Conservation (phyloP, 768 basidiomycete genomes). For the Calocera cornea region DNA sequence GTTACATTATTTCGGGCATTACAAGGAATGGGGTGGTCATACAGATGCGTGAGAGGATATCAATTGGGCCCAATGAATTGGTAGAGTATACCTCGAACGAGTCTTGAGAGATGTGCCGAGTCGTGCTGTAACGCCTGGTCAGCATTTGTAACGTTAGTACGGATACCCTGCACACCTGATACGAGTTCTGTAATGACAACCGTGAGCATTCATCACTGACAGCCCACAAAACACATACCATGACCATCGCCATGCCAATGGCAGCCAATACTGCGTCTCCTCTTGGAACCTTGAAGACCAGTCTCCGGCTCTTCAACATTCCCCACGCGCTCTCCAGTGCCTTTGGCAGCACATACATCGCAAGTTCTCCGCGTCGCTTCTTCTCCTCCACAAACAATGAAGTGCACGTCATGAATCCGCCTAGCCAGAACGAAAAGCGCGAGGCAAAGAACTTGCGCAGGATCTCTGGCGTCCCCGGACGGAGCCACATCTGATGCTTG, state of each 20-base stretch:
- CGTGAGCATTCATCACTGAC: background rate
- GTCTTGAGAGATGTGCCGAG: conserved; percentile 66
- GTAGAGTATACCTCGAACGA: conserved; percentile 69
- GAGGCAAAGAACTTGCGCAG: conserved; percentile 46
- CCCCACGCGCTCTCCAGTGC: conserved; percentile 85
- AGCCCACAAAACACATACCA: conserved; percentile 36
- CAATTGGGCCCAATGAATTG: conserved; percentile 83
- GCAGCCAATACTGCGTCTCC: conserved; percentile 44
- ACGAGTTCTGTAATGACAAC: conserved; percentile 43
- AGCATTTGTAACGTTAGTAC: background rate
- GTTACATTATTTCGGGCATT: background rate
- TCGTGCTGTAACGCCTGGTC: conserved; percentile 34
- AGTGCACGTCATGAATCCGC: conserved; percentile 60
- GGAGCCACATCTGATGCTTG: conserved; percentile 43
- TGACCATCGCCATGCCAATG: conserved; percentile 82
- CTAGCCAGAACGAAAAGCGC: conserved; percentile 58
- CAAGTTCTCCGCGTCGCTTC: conserved; percentile 76
- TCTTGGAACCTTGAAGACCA: conserved; percentile 37
- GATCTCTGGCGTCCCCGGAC: conserved; percentile 25
- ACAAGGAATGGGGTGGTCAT: background rate
- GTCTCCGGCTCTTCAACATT: conserved; percentile 57
- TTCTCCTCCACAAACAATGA: conserved; percentile 78
- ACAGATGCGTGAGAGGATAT: background rate
- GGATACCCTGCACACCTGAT: conserved; percentile 37
- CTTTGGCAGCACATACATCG: conserved; percentile 85